Evolutionary conservation across 306 rosid genomes (phyloP).

Genomic region (Quercus bicolor): DNA sequence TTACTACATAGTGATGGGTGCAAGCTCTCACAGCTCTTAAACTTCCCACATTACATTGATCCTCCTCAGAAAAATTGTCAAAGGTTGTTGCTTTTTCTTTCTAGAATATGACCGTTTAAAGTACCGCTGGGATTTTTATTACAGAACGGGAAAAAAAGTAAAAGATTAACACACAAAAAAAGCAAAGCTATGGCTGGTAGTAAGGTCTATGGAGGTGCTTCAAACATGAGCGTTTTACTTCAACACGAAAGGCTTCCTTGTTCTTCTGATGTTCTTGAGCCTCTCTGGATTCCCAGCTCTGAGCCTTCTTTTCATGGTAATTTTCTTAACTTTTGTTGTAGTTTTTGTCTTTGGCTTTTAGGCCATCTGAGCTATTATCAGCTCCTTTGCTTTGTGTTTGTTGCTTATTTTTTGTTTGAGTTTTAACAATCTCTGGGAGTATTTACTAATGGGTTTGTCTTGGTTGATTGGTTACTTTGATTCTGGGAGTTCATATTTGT

Average conservation of each 20-base stretch:
- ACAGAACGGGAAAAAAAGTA: not conserved
- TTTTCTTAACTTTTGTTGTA: not conserved
- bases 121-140: not conserved
- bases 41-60: slow-evolving; percentile 50
- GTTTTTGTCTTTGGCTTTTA: not conserved
- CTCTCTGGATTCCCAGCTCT: slow-evolving; percentile 59
- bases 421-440: too few species aligned
- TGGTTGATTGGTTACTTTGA: not conserved
- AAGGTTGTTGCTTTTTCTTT: not conserved
- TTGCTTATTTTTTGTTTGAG: not conserved
- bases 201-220: slow-evolving; percentile 34
- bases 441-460: not conserved
- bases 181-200: slow-evolving; percentile 40
- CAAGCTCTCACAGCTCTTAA: slow-evolving; percentile 35
- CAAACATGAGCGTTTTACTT: slow-evolving; percentile 47
- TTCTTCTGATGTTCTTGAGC: slow-evolving; percentile 54
- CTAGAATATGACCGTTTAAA: slow-evolving; percentile 18
- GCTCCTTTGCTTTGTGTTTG: not conserved
- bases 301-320: slow-evolving; percentile 57
- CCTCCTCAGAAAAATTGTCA: not conserved
- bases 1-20: slow-evolving; percentile 25
- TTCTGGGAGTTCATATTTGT: not conserved
- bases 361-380: not conserved
- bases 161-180: not conserved
- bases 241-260: slow-evolving; percentile 51